A percentile compares a stretch with the other conserved stretches of the same genome.
phyloP scores from a whole-genome alignment of 257 asterid species.

The Nicotiana tabacum region DNA sequence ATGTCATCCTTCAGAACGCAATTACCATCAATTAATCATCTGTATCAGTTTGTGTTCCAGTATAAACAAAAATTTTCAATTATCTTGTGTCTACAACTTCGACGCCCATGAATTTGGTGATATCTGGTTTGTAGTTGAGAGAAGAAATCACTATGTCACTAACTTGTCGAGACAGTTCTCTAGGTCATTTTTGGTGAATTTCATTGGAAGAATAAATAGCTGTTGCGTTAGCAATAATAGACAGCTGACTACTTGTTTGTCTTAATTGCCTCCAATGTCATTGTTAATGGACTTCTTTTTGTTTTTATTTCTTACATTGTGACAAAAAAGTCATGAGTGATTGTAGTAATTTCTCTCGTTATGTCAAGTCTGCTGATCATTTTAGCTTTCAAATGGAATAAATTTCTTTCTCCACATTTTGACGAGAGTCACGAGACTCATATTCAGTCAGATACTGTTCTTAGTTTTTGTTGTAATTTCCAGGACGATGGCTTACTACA shows the following conservation, averaged over 20 bases:
- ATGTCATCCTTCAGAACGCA: neutral
- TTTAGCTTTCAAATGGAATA: neutral
- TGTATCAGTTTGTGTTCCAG: neutral
- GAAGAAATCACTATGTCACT: neutral
- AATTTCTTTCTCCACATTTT: neutral
- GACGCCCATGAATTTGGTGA: neutral
- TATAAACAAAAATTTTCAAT: neutral
- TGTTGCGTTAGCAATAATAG: neutral
- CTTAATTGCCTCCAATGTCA: neutral
- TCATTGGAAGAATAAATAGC: neutral
- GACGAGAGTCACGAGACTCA: neutral
- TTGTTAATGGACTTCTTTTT: neutral
- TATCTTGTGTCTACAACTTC: neutral
- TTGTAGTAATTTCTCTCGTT: neutral
- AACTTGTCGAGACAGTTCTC: neutral
- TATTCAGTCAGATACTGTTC: neutral
- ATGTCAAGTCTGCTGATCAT: neutral
- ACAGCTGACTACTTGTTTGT: neutral
- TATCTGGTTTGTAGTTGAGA: neutral
- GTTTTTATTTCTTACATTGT: neutral
- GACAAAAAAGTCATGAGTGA: neutral
- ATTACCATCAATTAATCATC: neutral
- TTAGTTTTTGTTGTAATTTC: constrained; percentile 21
- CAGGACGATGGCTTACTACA: constrained; percentile 97
- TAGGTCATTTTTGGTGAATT: neutral